These are phyloP conservation scores for Boechera divaricarpa DNA, from an alignment of 345 rosid species.

Conservation along the genomic window DNA sequence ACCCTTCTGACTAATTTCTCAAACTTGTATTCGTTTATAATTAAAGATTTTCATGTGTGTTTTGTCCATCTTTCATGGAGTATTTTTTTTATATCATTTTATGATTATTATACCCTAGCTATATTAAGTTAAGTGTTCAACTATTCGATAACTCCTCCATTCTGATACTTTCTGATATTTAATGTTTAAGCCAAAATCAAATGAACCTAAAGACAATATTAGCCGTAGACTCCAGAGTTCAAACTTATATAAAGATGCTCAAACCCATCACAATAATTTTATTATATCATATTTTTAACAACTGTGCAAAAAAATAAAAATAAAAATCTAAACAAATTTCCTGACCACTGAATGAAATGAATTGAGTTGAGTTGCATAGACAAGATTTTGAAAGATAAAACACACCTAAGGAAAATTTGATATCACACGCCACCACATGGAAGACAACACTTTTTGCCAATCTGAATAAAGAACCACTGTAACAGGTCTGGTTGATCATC, in stretches of 20 bases:
- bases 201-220: too few relatives aligned
- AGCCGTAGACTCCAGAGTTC: too few relatives aligned
- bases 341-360: constrained; percentile 50
- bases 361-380: too few relatives aligned
- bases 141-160: too few relatives aligned
- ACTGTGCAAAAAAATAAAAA: background rate
- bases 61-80: too few relatives aligned
- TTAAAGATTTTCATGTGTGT: constrained; percentile 4
- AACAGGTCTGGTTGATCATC: constrained; percentile 60
- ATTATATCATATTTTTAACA: background rate
- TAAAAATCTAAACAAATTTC: constrained; percentile 3
- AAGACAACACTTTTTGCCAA: constrained; percentile 72
- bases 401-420: constrained; percentile 12
- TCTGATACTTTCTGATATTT: too few relatives aligned
- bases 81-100: too few relatives aligned
- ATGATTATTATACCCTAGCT: too few relatives aligned
- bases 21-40: constrained; percentile 31
- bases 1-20: constrained; percentile 43
- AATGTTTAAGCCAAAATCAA: too few relatives aligned
- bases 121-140: too few relatives aligned
- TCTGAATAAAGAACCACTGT: constrained; percentile 67
- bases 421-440: constrained; percentile 52
- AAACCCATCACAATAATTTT: background rate
- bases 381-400: background rate
- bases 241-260: background rate